Conservation (phyloP, 345 rosid species). For the Lepidium didymum region DNA sequence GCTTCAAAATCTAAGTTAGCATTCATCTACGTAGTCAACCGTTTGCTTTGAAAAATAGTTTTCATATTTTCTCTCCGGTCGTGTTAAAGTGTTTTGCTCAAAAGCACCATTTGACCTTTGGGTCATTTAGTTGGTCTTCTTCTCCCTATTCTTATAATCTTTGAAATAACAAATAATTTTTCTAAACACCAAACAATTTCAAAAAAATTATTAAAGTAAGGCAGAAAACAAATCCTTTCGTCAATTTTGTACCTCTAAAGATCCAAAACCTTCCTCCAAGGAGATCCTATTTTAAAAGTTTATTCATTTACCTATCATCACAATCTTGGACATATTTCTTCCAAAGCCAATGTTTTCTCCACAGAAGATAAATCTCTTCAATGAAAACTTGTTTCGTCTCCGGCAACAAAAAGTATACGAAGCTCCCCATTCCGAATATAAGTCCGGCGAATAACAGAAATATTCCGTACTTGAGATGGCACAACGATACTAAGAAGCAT, state of each 20-base stretch:
- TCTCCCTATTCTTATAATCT: not conserved
- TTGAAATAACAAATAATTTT: not conserved
- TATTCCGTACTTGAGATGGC: conserved; percentile 66
- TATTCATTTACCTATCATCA: no score
- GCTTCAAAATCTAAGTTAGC: no score
- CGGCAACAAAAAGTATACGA: conserved; percentile 71
- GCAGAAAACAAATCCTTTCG: not conserved
- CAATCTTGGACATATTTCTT: conserved; percentile 40
- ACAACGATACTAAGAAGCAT: conserved; percentile 61
- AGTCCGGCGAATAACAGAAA: conserved; percentile 66
- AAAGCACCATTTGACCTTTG: no score
- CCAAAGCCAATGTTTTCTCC: conserved; percentile 77
- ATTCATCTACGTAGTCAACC: no score
- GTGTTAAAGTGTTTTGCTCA: no score
- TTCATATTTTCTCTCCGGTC: no score
- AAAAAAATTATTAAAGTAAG: not conserved
- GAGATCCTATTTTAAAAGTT: no score
- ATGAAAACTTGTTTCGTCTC: conserved; percentile 90
- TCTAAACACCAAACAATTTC: not conserved
- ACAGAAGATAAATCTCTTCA: conserved; percentile 72
- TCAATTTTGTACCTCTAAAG: not conserved
- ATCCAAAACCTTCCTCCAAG: no score
- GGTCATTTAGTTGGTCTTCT: no score
- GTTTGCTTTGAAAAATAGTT: no score
- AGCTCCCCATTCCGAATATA: conserved; percentile 59